phyloP scores from a whole-genome alignment of 371 early-diverging fungal genomes.

The Apophysomyces elegans region DNA sequence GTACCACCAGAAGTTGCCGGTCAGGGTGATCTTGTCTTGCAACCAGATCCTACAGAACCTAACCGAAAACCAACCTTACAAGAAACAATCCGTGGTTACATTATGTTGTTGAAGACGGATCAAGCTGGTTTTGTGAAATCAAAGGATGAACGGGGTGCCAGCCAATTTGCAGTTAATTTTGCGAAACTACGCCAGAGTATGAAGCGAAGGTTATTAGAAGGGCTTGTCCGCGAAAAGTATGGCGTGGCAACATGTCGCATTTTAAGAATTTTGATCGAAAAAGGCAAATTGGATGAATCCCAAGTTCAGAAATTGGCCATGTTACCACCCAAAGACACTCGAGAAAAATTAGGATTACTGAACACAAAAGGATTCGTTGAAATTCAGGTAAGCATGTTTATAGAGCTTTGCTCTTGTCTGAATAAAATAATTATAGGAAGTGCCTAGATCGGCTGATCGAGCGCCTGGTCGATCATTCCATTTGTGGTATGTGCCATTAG shows the following conservation, averaged over 20 bases:
- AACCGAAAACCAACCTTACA: conserved; percentile 47
- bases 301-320: conserved; percentile 80
- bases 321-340: conserved; percentile 72
- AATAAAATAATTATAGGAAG: conserved; percentile 57
- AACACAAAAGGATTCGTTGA: conserved; percentile 74
- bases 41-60: conserved; percentile 50
- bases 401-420: not conserved
- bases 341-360: conserved; percentile 73
- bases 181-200: conserved; percentile 61
- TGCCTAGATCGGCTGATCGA: conserved; percentile 86
- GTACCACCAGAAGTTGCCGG: conserved; percentile 55
- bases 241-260: conserved; percentile 79
- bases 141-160: conserved; percentile 76
- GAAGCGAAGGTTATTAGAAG: conserved; percentile 67
- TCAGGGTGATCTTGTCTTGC: conserved; percentile 59
- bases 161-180: conserved; percentile 74
- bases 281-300: conserved; percentile 87
- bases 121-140: conserved; percentile 67
- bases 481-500: conserved; percentile 78
- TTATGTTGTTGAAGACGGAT: conserved; percentile 69
- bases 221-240: conserved; percentile 71
- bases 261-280: conserved; percentile 73
- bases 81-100: conserved; percentile 63
- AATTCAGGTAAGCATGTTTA: conserved; percentile 56
- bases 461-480: conserved; percentile 85